A percentile compares a stretch with the other conserved stretches of the same genome.
phyloP scores from a whole-genome alignment of 495 filamentous ascomycete species.

The Lepraria neglecta region DNA sequence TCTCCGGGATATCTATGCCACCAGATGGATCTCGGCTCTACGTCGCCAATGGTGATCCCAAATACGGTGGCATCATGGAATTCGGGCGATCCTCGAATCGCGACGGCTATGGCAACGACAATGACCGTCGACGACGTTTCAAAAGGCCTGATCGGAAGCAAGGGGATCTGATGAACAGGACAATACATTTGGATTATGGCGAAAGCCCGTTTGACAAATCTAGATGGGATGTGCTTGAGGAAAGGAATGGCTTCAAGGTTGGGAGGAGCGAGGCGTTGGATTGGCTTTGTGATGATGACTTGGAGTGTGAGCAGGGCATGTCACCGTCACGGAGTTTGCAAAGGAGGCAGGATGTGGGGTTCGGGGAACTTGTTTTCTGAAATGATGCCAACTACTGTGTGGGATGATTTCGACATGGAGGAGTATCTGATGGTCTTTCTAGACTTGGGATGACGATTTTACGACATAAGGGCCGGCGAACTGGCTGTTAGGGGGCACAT shows the following conservation, averaged over 20 bases:
- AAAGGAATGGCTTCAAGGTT: constrained; percentile 11
- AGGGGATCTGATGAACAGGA: neutral
- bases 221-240: neutral
- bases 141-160: neutral
- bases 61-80: constrained; percentile 74
- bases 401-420: neutral
- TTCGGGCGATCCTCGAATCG: constrained; percentile 42
- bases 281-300: constrained; percentile 14
- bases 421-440: neutral
- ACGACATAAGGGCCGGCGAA: neutral
- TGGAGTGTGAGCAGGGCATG: constrained; percentile 8
- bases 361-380: neutral
- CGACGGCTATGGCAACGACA: neutral
- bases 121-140: constrained; percentile 8
- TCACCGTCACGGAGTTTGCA: neutral
- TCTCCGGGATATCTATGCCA: constrained; percentile 68
- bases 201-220: neutral
- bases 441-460: neutral
- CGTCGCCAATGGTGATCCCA: constrained; percentile 67
- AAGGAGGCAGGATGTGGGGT: constrained; percentile 1
- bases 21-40: constrained; percentile 65
- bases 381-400: neutral
- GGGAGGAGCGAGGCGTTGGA: constrained; percentile 3
- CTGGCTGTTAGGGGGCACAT: neutral
- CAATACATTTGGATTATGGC: constrained; percentile 1